Base-by-base conservation (phyloP, 2,329 filamentous ascomycete species). In the Cadophora malorum region DNA sequence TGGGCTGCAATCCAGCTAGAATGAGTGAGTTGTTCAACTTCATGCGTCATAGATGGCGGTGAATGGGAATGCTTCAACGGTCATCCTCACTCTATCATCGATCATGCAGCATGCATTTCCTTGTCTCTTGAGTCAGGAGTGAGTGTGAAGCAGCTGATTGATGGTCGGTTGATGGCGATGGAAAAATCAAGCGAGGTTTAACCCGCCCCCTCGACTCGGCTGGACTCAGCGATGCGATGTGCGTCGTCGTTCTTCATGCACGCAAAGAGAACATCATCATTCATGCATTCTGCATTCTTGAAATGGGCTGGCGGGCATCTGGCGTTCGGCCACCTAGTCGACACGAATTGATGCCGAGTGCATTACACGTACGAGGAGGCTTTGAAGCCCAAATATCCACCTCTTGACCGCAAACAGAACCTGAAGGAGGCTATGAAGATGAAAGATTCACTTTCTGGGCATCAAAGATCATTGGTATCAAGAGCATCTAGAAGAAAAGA, bases 21-120 rank as follows among this genome's bases (percentile, higher is more conserved):
- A 16, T 2, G 64, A 45, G 49, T 66, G 64, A 66, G 67, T 66
- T 68, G 67, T 65, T 45, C 66, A 65, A 63, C 10, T 12, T 38
- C 56, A 23, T 66, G 67, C 63, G 65, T 59, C 61, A 59, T 38
- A 45, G 67, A 53, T 67, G 65, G 65, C 67, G 59, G 67, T 68
- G 63, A 60, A 47, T 52, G 63, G n/a, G 16, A 53, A 38, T 62
- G 35, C 63, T 64, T 50, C 67, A 50, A 60, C 52, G 52, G 63
- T 65, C 56, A 67, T 67, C 21, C 65, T 58, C 59, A n/a, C 65
- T 67, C 65, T 67, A 19, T 25, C 60, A 50, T 35, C 60, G 28
- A 66, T 68, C 67, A 66, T 59, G 52, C 10, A 58, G 50, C 47
- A 45, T 50, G 63, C 50, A 49, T 23, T 67, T 55, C 65, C 65